phyloP scores from a whole-genome alignment of 106 monocot genomes.

The Apostasia shenzhenica region DNA sequence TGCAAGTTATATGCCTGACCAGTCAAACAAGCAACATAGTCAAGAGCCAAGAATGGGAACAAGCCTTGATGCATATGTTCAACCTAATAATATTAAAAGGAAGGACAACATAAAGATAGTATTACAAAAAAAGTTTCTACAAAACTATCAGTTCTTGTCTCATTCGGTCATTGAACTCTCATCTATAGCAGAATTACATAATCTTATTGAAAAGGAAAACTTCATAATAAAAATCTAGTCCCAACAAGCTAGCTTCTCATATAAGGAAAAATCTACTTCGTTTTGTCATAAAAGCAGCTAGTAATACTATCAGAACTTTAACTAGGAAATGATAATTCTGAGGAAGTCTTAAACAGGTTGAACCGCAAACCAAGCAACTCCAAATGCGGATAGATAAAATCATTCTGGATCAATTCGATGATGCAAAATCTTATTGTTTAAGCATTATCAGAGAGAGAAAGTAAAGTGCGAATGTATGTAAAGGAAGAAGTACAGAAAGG shows the following conservation, averaged over 20 bases:
- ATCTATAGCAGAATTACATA: not conserved
- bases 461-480: too few relatives aligned
- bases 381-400: not conserved
- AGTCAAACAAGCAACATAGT: conserved; percentile 1
- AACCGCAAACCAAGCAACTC: too few relatives aligned
- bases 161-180: too few relatives aligned
- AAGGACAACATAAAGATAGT: too few relatives aligned
- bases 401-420: too few relatives aligned
- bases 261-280: not conserved
- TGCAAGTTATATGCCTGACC: conserved; percentile 39
- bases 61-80: not conserved
- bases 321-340: not conserved
- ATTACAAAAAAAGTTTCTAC: too few relatives aligned
- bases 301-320: not conserved
- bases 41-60: not conserved
- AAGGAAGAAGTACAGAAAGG: too few relatives aligned
- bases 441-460: too few relatives aligned
- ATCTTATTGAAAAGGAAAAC: not conserved
- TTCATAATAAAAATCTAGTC: not conserved
- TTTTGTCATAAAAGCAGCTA: not conserved
- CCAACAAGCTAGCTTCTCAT: not conserved
- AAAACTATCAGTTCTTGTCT: too few relatives aligned
- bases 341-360: not conserved
- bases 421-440: too few relatives aligned
- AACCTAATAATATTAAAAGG: not conserved